These are phyloP conservation scores for Ceratobasidium sp. DNA, from an alignment of 1,284 basidiomycete species.

Conservation along the genomic window DNA sequence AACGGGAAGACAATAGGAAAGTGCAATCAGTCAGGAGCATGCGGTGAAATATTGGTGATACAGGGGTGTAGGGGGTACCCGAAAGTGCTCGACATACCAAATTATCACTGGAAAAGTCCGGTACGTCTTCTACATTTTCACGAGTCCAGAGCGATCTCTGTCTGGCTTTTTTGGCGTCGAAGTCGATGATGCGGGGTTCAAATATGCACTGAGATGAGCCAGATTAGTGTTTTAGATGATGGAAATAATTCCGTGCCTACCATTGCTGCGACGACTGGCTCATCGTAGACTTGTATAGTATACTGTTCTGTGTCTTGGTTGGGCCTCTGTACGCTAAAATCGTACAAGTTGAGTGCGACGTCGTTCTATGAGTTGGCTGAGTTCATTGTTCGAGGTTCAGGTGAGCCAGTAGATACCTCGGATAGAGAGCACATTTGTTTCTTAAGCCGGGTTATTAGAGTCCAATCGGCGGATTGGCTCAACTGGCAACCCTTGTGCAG, in stretches of 20 bases:
- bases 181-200: slow-evolving; percentile 89
- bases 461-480: slow-evolving; percentile 79
- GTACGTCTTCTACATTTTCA: slow-evolving; percentile 73
- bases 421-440: slow-evolving; percentile 78
- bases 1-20: slow-evolving; percentile 1
- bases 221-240: neutral
- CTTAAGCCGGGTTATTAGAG: slow-evolving; percentile 87
- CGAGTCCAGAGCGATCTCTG: slow-evolving; percentile 57
- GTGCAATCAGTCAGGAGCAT: neutral
- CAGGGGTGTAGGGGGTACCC: slow-evolving; percentile 15
- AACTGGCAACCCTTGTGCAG: slow-evolving; percentile 87
- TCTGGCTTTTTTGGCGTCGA: slow-evolving; percentile 72
- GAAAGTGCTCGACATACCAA: slow-evolving; percentile 56
- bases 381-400: neutral
- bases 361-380: slow-evolving; percentile 62
- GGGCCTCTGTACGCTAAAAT: slow-evolving; percentile 83
- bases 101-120: slow-evolving; percentile 66
- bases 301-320: slow-evolving; percentile 83
- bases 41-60: neutral
- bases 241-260: slow-evolving; percentile 54
- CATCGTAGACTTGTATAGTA: slow-evolving; percentile 89
- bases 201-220: slow-evolving; percentile 73
- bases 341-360: slow-evolving; percentile 85
- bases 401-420: slow-evolving; percentile 64
- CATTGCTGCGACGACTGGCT: slow-evolving; percentile 93